A percentile compares a stretch with the other conserved stretches of the same genome.
Evolutionary conservation across 306 rosid genomes (phyloP).

Genomic region (Rubus idaeus): DNA sequence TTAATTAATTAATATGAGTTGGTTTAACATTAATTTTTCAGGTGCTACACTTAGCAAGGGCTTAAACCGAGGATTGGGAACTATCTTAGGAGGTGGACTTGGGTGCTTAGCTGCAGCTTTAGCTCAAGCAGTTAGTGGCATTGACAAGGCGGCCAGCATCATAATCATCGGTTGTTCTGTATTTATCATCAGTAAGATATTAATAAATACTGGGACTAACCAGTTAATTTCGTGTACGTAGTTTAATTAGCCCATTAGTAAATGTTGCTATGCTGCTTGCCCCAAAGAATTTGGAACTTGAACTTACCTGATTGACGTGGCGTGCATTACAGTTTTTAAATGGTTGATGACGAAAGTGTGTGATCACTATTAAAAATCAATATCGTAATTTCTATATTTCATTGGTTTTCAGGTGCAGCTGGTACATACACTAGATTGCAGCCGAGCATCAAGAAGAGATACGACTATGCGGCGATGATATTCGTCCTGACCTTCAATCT

Average conservation of each 20-base stretch:
- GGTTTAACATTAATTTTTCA: conserved; percentile 12
- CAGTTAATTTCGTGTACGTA: too few relatives aligned
- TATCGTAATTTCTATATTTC: too few relatives aligned
- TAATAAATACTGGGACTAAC: too few relatives aligned
- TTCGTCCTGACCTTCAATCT: conserved; percentile 77
- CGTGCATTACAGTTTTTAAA: neutral
- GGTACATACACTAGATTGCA: conserved; percentile 53
- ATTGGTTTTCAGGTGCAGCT: conserved; percentile 44
- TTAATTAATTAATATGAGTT: neutral
- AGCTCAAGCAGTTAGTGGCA: conserved; percentile 59
- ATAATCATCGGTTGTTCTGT: conserved; percentile 47
- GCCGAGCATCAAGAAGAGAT: conserved; percentile 70
- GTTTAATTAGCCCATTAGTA: too few relatives aligned
- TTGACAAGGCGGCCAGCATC: conserved; percentile 57
- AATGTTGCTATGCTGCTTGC: neutral
- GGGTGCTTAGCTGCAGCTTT: conserved; percentile 66
- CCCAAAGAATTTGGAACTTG: conserved; percentile 16
- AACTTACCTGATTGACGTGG: conserved; percentile 1
- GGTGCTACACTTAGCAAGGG: conserved; percentile 96
- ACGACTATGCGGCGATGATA: conserved; percentile 77
- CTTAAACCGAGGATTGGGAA: conserved; percentile 78
- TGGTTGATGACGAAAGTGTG: neutral
- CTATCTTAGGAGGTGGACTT: conserved; percentile 69
- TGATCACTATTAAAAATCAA: neutral
- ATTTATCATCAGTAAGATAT: conserved; percentile 55